These are phyloP conservation scores for Colletotrichum tofieldiae DNA, from an alignment of 2,329 filamentous ascomycete species.

Conservation along the genomic window DNA sequence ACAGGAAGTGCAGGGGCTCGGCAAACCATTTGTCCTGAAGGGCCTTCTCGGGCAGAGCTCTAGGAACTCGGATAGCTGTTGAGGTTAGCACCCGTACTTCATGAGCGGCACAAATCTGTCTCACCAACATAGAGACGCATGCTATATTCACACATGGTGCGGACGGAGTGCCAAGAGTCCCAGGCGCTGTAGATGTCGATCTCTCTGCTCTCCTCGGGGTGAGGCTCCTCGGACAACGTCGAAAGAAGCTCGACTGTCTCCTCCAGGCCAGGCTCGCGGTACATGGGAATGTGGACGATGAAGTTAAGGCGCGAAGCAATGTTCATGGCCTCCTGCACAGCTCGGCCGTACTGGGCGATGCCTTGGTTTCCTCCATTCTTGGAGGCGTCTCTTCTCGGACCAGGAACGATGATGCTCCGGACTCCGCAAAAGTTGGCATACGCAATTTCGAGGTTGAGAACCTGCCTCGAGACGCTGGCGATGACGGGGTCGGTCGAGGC, in stretches of 20 bases:
- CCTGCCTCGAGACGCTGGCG: slow-evolving; percentile 88
- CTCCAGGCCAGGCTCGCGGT: slow-evolving; percentile 77
- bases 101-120: slow-evolving; percentile 51
- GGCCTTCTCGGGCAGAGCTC: slow-evolving; percentile 70
- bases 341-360: slow-evolving; percentile 85
- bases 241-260: slow-evolving; percentile 69
- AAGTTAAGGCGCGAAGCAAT: slow-evolving; percentile 84
- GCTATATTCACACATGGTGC: slow-evolving; percentile 89
- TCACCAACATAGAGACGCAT: slow-evolving; percentile 86
- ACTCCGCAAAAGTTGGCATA: slow-evolving; percentile 97
- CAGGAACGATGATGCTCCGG: slow-evolving; percentile 85
- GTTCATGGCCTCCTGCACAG: slow-evolving; percentile 83
- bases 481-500: slow-evolving; percentile 87
- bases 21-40: slow-evolving; percentile 79
- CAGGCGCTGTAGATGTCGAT: slow-evolving; percentile 85
- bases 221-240: slow-evolving; percentile 53
- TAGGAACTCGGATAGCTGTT: slow-evolving; percentile 71
- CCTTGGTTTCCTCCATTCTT: slow-evolving; percentile 65
- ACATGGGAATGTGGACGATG: slow-evolving; percentile 87
- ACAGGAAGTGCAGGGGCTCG: slow-evolving; percentile 76
- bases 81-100: slow-evolving; percentile 9
- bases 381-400: slow-evolving; percentile 77
- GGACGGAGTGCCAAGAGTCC: slow-evolving; percentile 94
- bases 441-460: slow-evolving; percentile 90
- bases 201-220: slow-evolving; percentile 57